phyloP scores from a whole-genome alignment of 306 rosid genomes.

The Inga laurina region DNA sequence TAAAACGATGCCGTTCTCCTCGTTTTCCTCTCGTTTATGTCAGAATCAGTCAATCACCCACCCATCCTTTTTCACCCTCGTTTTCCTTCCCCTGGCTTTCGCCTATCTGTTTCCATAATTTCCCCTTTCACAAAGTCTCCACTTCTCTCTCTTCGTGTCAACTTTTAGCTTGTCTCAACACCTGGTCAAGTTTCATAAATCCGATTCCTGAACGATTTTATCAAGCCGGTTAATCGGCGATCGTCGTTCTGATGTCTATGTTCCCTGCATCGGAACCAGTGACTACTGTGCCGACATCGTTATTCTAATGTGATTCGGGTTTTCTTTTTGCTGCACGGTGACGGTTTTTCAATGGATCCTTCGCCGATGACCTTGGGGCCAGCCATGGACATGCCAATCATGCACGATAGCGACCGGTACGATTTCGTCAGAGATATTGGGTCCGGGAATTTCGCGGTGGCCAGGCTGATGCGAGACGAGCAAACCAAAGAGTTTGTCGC shows the following conservation, averaged over 20 bases:
- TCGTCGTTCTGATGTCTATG: background rate
- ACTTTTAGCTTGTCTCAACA: background rate
- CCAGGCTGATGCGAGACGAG: slow-evolving; percentile 87
- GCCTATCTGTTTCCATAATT: slow-evolving; percentile 10
- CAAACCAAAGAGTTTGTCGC: slow-evolving; percentile 87
- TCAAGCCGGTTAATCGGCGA: background rate
- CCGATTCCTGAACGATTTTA: background rate
- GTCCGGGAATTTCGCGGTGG: slow-evolving; percentile 88
- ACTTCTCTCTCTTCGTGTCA: background rate
- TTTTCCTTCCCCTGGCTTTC: background rate
- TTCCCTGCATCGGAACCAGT: background rate
- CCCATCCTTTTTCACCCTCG: background rate
- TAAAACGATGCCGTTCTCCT: slow-evolving; percentile 36
- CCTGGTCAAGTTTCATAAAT: background rate
- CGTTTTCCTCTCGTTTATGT: background rate
- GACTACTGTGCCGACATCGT: slow-evolving; percentile 23
- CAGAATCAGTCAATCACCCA: background rate
- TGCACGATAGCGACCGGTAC: slow-evolving; percentile 92
- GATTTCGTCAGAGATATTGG: slow-evolving; percentile 87
- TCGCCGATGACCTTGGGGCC: slow-evolving; percentile 67
- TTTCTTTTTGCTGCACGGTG: slow-evolving; percentile 1
- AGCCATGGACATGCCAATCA: slow-evolving; percentile 79
- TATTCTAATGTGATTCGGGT: slow-evolving; percentile 44
- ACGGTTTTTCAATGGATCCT: slow-evolving; percentile 66
- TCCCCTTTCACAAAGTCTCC: slow-evolving; percentile 36